A percentile compares a stretch with the other conserved stretches of the same genome.
phyloP scores from a whole-genome alignment of 495 filamentous ascomycete genomes.

The Penicillium ucsense region DNA sequence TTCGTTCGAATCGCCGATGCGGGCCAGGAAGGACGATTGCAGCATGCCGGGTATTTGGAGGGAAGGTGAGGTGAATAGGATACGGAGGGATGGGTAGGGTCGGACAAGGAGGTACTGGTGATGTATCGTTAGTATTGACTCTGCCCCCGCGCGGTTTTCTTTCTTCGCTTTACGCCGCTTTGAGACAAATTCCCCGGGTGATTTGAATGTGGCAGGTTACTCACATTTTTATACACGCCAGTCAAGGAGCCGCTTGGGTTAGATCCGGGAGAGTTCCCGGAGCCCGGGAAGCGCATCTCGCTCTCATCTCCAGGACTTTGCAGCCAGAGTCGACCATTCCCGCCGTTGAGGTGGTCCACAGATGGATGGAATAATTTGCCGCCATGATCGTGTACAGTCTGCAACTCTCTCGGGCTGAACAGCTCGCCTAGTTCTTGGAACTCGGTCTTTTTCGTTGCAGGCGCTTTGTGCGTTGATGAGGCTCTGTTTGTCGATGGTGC shows the following conservation, averaged over 20 bases:
- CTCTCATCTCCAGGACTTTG: slow-evolving; percentile 6
- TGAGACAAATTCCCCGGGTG: no score
- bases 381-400: slow-evolving; percentile 31
- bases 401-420: slow-evolving; percentile 47
- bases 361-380: slow-evolving; percentile 26
- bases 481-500: no score
- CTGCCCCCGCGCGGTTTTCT: no score
- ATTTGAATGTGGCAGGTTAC: not conserved
- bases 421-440: slow-evolving; percentile 50
- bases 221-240: slow-evolving; percentile 40
- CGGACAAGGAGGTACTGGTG: slow-evolving; percentile 51
- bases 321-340: slow-evolving; percentile 4
- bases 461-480: no score
- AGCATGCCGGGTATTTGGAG: slow-evolving; percentile 52
- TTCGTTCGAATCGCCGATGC: slow-evolving; percentile 42
- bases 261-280: not conserved
- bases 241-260: slow-evolving; percentile 13
- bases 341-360: slow-evolving; percentile 1
- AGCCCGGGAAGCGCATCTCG: not conserved
- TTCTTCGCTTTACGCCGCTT: no score
- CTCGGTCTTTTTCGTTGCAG: slow-evolving; percentile 12
- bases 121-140: no score
- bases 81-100: slow-evolving; percentile 51
- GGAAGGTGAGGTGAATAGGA: slow-evolving; percentile 54
- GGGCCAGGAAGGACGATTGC: slow-evolving; percentile 43